Evolutionary conservation across 495 filamentous ascomycete species (phyloP).

Genomic region (Xanthoparmelia taractica): DNA sequence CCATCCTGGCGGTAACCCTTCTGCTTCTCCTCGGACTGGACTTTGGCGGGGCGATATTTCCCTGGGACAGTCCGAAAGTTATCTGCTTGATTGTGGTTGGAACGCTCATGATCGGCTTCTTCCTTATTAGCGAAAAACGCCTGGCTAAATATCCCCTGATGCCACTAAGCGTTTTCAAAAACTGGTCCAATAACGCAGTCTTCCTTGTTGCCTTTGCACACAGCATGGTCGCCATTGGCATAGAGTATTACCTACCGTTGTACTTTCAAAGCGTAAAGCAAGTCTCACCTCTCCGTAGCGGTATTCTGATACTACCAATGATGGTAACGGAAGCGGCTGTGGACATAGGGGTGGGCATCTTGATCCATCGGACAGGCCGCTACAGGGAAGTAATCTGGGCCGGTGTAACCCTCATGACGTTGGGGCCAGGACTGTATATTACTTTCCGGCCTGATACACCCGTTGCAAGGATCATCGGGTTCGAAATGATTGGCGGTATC

Average conservation of each 20-base stretch:
- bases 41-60: conserved; percentile 65
- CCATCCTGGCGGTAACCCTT: conserved; percentile 66
- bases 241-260: conserved; percentile 52
- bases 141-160: conserved; percentile 71
- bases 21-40: conserved; percentile 78
- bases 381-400: conserved; percentile 51
- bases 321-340: conserved; percentile 43
- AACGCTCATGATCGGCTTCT: conserved; percentile 50
- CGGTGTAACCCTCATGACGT: conserved; percentile 38
- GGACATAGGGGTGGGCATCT: conserved; percentile 42
- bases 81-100: conserved; percentile 77
- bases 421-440: conserved; percentile 50
- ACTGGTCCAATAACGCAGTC: conserved; percentile 50
- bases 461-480: conserved; percentile 40
- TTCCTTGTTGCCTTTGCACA: conserved; percentile 56
- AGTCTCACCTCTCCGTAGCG: conserved; percentile 45
- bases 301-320: conserved; percentile 46
- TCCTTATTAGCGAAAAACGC: conserved; percentile 61
- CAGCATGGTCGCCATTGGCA: conserved; percentile 50
- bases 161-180: conserved; percentile 59
- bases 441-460: conserved; percentile 32
- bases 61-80: conserved; percentile 68
- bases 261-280: conserved; percentile 49
- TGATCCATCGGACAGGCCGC: conserved; percentile 54
- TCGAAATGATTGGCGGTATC: conserved; percentile 56